These are phyloP conservation scores for Mimosa pudica DNA, from an alignment of 306 rosid genomes.

Conservation along the genomic window DNA sequence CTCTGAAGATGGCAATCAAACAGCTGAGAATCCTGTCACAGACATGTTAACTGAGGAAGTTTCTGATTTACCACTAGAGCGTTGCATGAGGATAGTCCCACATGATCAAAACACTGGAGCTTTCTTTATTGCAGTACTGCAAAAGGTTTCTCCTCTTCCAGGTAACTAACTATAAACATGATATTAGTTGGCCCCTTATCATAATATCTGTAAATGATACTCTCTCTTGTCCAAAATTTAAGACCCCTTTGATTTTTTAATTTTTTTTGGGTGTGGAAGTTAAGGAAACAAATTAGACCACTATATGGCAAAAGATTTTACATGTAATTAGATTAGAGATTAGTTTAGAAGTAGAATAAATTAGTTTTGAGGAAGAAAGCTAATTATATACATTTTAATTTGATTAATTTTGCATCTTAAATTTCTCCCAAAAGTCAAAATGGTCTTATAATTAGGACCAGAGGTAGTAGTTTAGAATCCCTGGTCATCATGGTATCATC, in stretches of 20 bases:
- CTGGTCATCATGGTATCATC: slow-evolving; percentile 13
- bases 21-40: slow-evolving; percentile 39
- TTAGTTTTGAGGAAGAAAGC: too few relatives aligned
- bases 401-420: too few relatives aligned
- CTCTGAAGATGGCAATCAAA: slow-evolving; percentile 42
- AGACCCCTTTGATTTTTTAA: too few relatives aligned
- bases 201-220: slow-evolving; percentile 12
- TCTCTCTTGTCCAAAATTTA: too few relatives aligned
- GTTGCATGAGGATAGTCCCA: slow-evolving; percentile 83
- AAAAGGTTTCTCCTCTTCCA: slow-evolving; percentile 70
- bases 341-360: too few relatives aligned
- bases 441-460: too few relatives aligned
- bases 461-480: neutral
- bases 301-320: too few relatives aligned
- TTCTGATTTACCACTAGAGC: slow-evolving; percentile 76
- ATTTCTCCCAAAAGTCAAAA: too few relatives aligned
- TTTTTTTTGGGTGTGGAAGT: too few relatives aligned
- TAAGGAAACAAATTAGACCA: too few relatives aligned
- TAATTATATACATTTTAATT: too few relatives aligned
- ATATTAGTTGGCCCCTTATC: slow-evolving; percentile 26
- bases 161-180: slow-evolving; percentile 56
- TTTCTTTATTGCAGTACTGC: slow-evolving; percentile 84
- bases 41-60: slow-evolving; percentile 53
- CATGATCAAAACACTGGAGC: slow-evolving; percentile 98
- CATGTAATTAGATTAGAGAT: too few relatives aligned